phyloP scores from a whole-genome alignment of 768 basidiomycete genomes.

The Psilocybe sp. region DNA sequence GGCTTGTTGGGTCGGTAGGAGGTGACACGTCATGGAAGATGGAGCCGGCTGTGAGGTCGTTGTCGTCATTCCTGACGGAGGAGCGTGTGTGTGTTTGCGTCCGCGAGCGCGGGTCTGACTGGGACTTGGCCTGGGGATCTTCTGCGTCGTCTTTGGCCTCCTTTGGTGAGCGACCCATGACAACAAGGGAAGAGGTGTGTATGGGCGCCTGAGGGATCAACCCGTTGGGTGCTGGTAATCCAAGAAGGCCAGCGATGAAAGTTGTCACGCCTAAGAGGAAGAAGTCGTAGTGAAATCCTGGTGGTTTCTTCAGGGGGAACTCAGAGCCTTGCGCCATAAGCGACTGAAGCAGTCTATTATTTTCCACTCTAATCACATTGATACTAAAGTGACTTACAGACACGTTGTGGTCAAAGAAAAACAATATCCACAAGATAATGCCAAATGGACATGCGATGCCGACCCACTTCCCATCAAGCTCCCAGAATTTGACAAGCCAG shows the following conservation, averaged over 20 bases:
- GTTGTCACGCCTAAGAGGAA: constrained; percentile 90
- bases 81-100: constrained; percentile 12
- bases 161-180: constrained; percentile 50
- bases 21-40: constrained; percentile 10
- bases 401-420: constrained; percentile 95
- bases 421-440: constrained; percentile 82
- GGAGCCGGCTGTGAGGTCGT: constrained; percentile 3
- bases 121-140: constrained; percentile 2
- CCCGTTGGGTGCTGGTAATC: constrained; percentile 84
- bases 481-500: constrained; percentile 90
- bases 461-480: constrained; percentile 85
- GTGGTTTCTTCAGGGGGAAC: constrained; percentile 88
- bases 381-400: constrained; percentile 51
- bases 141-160: constrained; percentile 31
- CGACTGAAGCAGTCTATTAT: constrained; percentile 45
- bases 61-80: constrained; percentile 1
- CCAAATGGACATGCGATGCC: constrained; percentile 90
- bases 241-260: constrained; percentile 83
- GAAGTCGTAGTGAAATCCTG: constrained; percentile 86
- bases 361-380: background rate
- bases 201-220: constrained; percentile 88
- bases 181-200: constrained; percentile 80
- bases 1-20: constrained; percentile 16
- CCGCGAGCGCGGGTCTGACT: constrained; percentile 9
- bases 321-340: constrained; percentile 89